Base-by-base conservation (phyloP, 1,284 basidiomycete genomes). In the Vanrija humicola region DNA sequence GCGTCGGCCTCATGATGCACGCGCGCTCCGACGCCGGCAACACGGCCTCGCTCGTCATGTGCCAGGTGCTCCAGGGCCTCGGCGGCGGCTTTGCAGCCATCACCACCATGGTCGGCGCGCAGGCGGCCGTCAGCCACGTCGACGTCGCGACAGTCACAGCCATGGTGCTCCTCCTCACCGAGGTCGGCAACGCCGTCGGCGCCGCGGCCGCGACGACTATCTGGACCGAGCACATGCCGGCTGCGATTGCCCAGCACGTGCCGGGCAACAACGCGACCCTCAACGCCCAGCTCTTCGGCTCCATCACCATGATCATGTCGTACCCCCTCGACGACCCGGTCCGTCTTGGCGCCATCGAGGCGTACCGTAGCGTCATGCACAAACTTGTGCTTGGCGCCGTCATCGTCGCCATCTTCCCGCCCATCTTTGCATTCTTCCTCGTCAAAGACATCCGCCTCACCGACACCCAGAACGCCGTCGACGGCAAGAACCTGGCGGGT, bases 111-210 rank as follows among this genome's bases (percentile, higher is more conserved):
- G 86, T 90, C 54, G 85, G 83, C 39, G 85, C 88, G 0, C 90
- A 93, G 72, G 88, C 87, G 3, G 80, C 84, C 10, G 89, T 90
- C 2, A 79, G 84, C 0, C 89, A 89, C 68, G 73, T 77, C 26
- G 88, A 92, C 64, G 84, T 92, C 19, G 90, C 88, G 0, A 85
- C 86, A 62, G 86, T 87, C 51, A 92, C 87, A 5, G 90, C 90
- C 0, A 79, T 91, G 59, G 84, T 91, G 15, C 79, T 92, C 34
- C 81, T 93, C 39, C 75, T 80, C 46, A 79, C 80, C 38, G 82
- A 82, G 65, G 16, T 82, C 15, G 82, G 82, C 23, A 80, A 80
- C 55, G 77, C 77, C 10, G 75, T 81, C 43, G 81, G 81, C 9
- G 76, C 77, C 0, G 79, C 81, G 6, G 70, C 78, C 29, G 80